phyloP scores from a whole-genome alignment of 352 stramenopile species.

The Globisporangium irregulare region DNA sequence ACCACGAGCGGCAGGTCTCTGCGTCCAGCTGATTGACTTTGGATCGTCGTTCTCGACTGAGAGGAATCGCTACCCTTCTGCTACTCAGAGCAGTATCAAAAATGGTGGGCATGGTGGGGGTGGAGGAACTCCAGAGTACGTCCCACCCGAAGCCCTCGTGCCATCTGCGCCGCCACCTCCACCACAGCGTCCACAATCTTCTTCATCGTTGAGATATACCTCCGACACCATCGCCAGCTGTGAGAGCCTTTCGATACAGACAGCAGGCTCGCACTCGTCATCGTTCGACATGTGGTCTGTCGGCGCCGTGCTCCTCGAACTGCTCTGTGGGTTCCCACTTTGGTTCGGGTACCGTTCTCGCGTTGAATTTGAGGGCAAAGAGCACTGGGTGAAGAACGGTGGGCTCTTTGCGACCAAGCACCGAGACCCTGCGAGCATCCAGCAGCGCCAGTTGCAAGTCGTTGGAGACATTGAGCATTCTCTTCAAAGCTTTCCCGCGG shows the following conservation, averaged over 20 bases:
- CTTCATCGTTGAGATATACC: not conserved
- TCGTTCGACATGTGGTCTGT: constrained; percentile 6
- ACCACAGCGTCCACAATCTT: not conserved
- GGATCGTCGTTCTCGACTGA: constrained; percentile 1
- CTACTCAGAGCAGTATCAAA: not conserved
- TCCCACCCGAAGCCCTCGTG: constrained; percentile 6
- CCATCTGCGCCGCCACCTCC: constrained; percentile 1
- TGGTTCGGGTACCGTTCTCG: constrained; percentile 8
- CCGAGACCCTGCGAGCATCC: not conserved
- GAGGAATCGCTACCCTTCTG: not conserved
- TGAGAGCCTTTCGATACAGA: not conserved
- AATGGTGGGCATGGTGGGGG: not conserved
- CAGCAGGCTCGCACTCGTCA: not conserved
- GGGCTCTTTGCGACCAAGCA: constrained; percentile 7
- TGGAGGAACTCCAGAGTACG: constrained; percentile 7
- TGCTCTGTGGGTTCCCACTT: constrained; percentile 1
- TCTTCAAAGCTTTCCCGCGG: constrained; percentile 1
- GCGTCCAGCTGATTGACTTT: constrained; percentile 11
- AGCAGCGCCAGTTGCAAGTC: constrained; percentile 1
- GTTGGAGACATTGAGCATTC: not conserved
- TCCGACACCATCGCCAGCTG: not conserved
- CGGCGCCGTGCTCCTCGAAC: constrained; percentile 2
- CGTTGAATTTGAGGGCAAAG: not conserved
- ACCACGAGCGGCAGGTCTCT: not conserved
- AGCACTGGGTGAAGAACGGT: constrained; percentile 1